Base-by-base conservation (phyloP, 108 stramenopile genomes). In the Nitzschia palea region DNA sequence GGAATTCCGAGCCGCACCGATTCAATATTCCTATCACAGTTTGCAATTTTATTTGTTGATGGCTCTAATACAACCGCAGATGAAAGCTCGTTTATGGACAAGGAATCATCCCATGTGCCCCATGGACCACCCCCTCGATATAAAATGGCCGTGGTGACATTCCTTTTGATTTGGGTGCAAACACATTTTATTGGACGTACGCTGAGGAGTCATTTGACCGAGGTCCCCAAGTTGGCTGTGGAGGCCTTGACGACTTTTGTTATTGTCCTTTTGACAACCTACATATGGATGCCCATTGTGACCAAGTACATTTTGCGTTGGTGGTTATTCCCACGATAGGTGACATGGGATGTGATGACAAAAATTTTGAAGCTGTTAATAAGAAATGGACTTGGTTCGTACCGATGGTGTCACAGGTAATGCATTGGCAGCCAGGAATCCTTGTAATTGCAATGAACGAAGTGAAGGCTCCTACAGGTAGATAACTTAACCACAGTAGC, bases 251-350 rank as follows among this genome's bases (percentile, higher is more conserved):
- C 54, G 4, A n/a, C 29, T n/a, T 31, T 55, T 12, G 10, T 32
- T 9, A 32, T 30, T 29, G 54, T 55, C 3, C 8, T 55, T 9
- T 10, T 10, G 4, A 55, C 28, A 4, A 55, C 54, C 23, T 55
- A 55, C 31, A 8, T 30, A 14, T 55, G 29, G 54, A 55, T 55
- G 54, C 54, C 54, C 4, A 55, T 55, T 29, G 17, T 32, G 12
- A 55, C 54, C 10, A 26, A 29, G 31, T 55, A 55, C 27, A 28
- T 55, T 55, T 29, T 55, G 22, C 5, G 4, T 5, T 55, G 54
- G 54, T 55, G 54, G 54, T 27, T 55, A 17, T 55, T 55, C 17
- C 54, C 54, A n/a, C n/a, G n/a, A n/a, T n/a, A n/a, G n/a, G n/a
- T n/a, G n/a, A n/a, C n/a, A n/a, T n/a, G n/a, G n/a, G n/a, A n/a